phyloP scores from a whole-genome alignment of 2,329 filamentous ascomycete genomes.

The Penicillium digitatum region DNA sequence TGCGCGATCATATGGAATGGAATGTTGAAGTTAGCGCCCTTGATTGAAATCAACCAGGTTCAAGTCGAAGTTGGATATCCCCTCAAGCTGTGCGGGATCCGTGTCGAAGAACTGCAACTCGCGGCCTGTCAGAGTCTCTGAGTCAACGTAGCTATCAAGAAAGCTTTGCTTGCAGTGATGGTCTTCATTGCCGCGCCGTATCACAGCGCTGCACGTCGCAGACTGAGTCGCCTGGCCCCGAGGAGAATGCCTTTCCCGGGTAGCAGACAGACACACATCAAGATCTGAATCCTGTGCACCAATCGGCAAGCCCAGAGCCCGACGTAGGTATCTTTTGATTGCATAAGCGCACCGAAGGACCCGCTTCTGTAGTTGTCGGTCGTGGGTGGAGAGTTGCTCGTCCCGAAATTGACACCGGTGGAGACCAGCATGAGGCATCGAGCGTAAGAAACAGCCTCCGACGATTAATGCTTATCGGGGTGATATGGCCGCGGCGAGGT shows the following conservation, averaged over 20 bases:
- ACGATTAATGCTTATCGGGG: constrained; percentile 49
- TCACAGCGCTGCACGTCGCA: background rate
- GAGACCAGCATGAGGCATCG: constrained; percentile 50
- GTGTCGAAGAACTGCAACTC: constrained; percentile 37
- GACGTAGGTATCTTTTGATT: constrained; percentile 41
- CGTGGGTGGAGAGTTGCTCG: constrained; percentile 42
- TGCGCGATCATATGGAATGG: constrained; percentile 33
- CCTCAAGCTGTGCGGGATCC: background rate
- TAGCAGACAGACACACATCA: constrained; percentile 47
- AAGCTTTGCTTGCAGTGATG: constrained; percentile 28
- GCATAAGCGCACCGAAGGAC: constrained; percentile 44
- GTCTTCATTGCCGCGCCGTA: constrained; percentile 3
- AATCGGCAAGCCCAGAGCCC: constrained; percentile 40
- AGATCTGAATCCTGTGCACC: constrained; percentile 43
- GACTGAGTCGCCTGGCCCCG: constrained; percentile 1
- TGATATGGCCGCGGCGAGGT: constrained; percentile 48
- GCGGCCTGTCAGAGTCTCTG: constrained; percentile 39
- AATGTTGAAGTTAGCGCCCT: constrained; percentile 32
- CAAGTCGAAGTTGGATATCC: constrained; percentile 27
- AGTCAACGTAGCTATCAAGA: constrained; percentile 40
- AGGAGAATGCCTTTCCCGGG: constrained; percentile 40
- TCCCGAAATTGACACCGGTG: constrained; percentile 53
- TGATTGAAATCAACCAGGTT: constrained; percentile 34
- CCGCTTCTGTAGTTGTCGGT: constrained; percentile 41
- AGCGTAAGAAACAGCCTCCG: constrained; percentile 46